These are phyloP conservation scores for Leucosporidium yakuticum DNA, from an alignment of 768 basidiomycete species.

Conservation along the genomic window DNA sequence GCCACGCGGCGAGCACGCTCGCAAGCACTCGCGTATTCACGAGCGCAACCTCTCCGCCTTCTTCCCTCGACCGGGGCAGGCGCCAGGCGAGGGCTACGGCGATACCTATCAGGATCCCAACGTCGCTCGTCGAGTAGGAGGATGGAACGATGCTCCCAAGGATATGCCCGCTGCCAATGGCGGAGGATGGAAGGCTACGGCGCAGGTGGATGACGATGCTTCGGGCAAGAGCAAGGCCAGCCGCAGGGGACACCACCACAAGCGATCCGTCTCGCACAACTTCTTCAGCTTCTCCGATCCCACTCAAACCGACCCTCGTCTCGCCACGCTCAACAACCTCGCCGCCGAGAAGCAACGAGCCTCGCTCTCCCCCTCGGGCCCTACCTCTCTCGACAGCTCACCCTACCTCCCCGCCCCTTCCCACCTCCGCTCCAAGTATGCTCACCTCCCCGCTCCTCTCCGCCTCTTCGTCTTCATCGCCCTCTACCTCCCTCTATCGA, in stretches of 20 bases:
- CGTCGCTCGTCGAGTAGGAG: not conserved
- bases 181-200: slow-evolving; percentile 4
- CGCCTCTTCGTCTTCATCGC: slow-evolving; percentile 22
- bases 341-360: slow-evolving; percentile 2
- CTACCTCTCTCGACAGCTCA: slow-evolving; percentile 18
- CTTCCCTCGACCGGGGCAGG: slow-evolving; percentile 38
- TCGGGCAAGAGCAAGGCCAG: not conserved
- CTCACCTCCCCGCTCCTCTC: slow-evolving; percentile 22
- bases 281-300: slow-evolving; percentile 33
- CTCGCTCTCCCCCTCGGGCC: no score
- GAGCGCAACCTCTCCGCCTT: slow-evolving; percentile 39
- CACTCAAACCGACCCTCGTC: not conserved
- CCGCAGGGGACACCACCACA: slow-evolving; percentile 38
- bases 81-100: slow-evolving; percentile 18
- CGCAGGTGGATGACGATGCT: not conserved
- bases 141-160: slow-evolving; percentile 6
- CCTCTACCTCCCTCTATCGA: slow-evolving; percentile 19
- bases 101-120: slow-evolving; percentile 22
- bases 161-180: slow-evolving; percentile 17
- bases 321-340: not conserved
- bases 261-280: slow-evolving; percentile 39
- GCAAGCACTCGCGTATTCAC: slow-evolving; percentile 37
- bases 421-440: slow-evolving; percentile 26
- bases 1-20: slow-evolving; percentile 16
- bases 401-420: slow-evolving; percentile 19